Conservation (phyloP, 495 filamentous ascomycete genomes). For the Penicillium odoratum region DNA sequence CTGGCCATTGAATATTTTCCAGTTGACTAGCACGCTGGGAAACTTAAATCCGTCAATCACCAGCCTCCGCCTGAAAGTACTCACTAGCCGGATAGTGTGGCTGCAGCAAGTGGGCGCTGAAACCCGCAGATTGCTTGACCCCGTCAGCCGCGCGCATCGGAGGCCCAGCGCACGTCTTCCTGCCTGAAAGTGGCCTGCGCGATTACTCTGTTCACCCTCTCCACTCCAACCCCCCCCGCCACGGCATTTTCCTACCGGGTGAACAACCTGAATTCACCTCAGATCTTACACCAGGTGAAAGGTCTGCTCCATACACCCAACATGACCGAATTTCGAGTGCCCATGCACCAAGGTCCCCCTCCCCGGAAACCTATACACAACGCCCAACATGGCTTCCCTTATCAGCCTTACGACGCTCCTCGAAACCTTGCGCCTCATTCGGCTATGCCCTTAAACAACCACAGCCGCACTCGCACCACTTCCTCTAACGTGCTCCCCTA, state of each 20-base stretch:
- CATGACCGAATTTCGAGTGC: conserved; percentile 48
- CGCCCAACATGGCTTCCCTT: conserved; percentile 30
- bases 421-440: conserved; percentile 34
- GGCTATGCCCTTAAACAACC: conserved; percentile 29
- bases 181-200: conserved; percentile 8
- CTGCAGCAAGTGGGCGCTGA: conserved; percentile 24
- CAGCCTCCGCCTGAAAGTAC: conserved; percentile 6
- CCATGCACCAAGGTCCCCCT: conserved; percentile 39
- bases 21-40: background rate
- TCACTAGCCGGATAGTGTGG: conserved; percentile 8
- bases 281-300: conserved; percentile 10
- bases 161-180: conserved; percentile 13
- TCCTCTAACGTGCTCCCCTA: conserved; percentile 60
- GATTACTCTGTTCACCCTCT: conserved; percentile 1
- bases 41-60: conserved; percentile 7
- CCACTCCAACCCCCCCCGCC: background rate
- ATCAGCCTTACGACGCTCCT: conserved; percentile 35
- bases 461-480: conserved; percentile 59
- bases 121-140: conserved; percentile 21
- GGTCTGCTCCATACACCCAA: conserved; percentile 34
- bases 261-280: conserved; percentile 1
- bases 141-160: conserved; percentile 28
- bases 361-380: conserved; percentile 37
- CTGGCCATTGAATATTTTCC: conserved; percentile 15
- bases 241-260: conserved; percentile 2